A percentile compares a stretch with the other conserved stretches of the same genome.
Evolutionary conservation across 306 rosid species (phyloP).

Genomic region (Canavalia ensiformis): DNA sequence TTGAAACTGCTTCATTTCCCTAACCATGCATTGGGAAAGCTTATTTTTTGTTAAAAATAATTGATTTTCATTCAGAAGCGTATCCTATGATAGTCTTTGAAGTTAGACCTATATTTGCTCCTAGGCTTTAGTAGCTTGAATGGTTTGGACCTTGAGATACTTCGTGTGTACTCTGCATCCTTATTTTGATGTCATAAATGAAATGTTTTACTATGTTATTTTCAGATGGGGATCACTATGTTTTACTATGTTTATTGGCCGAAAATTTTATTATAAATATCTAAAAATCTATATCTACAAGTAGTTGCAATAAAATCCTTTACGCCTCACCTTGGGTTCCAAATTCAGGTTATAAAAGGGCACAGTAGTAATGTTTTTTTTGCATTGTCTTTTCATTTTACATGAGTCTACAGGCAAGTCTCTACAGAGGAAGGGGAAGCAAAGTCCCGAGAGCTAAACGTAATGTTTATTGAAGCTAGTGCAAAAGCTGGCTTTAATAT

Average conservation of each 20-base stretch:
- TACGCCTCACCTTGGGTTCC: conserved; percentile 8
- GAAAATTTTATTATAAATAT: not conserved
- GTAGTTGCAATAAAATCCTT: conserved; percentile 9
- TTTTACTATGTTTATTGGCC: not conserved
- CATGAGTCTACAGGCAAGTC: conserved; percentile 71
- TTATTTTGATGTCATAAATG: conserved; percentile 17
- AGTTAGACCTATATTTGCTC: conserved; percentile 41
- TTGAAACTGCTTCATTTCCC: conserved; percentile 32
- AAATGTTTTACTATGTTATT: conserved; percentile 19
- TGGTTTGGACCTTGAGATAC: conserved; percentile 29
- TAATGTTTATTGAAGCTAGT: conserved; percentile 91
- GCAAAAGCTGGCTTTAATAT: conserved; percentile 96
- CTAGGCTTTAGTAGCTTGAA: conserved; percentile 20
- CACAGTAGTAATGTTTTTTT: not conserved
- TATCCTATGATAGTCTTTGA: conserved; percentile 21
- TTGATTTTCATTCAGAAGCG: not conserved
- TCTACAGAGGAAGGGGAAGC: conserved; percentile 93
- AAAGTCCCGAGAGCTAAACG: conserved; percentile 78
- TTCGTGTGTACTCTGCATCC: not conserved
- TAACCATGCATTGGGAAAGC: not conserved
- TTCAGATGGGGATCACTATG: not conserved
- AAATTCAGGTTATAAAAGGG: conserved; percentile 5
- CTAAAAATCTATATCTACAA: not conserved
- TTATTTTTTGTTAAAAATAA: not conserved
- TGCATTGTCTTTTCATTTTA: conserved; percentile 40